Percentiles rank a stretch among this genome's conserved stretches.
Evolutionary conservation across 768 basidiomycete species (phyloP).

Genomic region (Lactarius trivialis): DNA sequence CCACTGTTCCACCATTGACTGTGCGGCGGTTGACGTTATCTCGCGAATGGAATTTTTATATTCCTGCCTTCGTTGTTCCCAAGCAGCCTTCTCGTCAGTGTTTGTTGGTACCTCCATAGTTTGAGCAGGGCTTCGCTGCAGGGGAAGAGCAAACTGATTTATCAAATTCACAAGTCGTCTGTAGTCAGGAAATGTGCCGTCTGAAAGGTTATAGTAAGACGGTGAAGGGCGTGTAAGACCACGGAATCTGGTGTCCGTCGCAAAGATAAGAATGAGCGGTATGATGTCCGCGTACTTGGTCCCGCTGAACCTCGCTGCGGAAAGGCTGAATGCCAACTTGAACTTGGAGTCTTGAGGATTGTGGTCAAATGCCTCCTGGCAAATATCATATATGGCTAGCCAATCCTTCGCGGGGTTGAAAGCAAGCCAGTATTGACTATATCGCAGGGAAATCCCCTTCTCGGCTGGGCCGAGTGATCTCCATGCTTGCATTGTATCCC

Average conservation of each 20-base stretch:
- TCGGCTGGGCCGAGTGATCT: background rate
- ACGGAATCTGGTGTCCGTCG: background rate
- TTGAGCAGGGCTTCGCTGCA: background rate
- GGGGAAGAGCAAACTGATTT: background rate
- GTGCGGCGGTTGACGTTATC: background rate
- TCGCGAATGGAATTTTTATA: background rate
- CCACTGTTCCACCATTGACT: constrained; percentile 23
- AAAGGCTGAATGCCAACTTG: constrained; percentile 2
- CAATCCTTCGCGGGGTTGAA: constrained; percentile 5
- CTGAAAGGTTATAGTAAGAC: constrained; percentile 25
- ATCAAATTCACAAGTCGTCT: background rate
- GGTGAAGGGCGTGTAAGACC: background rate
- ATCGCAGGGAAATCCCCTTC: background rate
- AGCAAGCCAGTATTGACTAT: constrained; percentile 11
- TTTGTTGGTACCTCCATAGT: background rate
- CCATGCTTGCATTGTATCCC: background rate
- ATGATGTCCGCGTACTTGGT: background rate
- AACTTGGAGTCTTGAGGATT: background rate
- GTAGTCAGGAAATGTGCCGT: background rate
- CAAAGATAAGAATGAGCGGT: background rate
- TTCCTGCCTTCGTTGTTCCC: background rate
- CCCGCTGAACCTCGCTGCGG: background rate
- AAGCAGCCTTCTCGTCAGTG: no score
- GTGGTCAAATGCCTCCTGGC: background rate
- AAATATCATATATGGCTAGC: constrained; percentile 4